Base-by-base conservation (phyloP, 495 filamentous ascomycete genomes). In the Terfezia claveryi region DNA sequence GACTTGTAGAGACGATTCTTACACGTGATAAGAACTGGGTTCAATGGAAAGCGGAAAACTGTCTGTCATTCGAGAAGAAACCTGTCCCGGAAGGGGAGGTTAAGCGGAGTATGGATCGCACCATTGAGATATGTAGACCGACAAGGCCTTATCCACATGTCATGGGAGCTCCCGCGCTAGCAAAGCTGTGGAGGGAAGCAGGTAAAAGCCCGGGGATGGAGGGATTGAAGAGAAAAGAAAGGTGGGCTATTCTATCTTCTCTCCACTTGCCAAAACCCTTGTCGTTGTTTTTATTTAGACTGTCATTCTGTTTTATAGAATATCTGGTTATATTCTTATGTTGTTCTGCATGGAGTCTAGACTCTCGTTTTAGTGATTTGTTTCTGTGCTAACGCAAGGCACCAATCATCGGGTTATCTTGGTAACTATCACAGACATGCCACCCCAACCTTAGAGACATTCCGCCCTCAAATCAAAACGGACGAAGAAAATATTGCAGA, bases 21-120 rank as follows among this genome's bases (percentile, higher is more conserved):
- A 83, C 86, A 7, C 75, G 91, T 56, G 91, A 99, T 68, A 94
- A 94, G 68, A 93, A 94, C 61, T 99, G 91, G 91, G 87, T 88
- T 46, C 82, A 84, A 51, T 99, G 91, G 91, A 99, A 99, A 68
- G 78, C 86, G 9, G 91, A 96, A 67, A 81, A 77, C 52, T 96
- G 91, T 67, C 87, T 85, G 36, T 74, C 79, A 20, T 94, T 99
- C 63, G 80, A 88, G 58, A 74, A 77, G 44, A 75, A 82, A 14
- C 71, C 84, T 7, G 67, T 94, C 37, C 73, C 79, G 4, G 72
- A 80, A 20, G 66, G 70, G 23, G 76, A 82, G 36, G 84, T 84
- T 63, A 64, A 76, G 52, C 73, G 76, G 49, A 80, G 85, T 23
- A 82, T 81, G 61, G 68, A 71, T 27, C 68, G 76, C 52, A 81